Percentiles rank a stretch among this genome's conserved stretches.
Evolutionary conservation across 2,329 filamentous ascomycete genomes (phyloP).

Genomic region (Colletotrichum brevisporum): DNA sequence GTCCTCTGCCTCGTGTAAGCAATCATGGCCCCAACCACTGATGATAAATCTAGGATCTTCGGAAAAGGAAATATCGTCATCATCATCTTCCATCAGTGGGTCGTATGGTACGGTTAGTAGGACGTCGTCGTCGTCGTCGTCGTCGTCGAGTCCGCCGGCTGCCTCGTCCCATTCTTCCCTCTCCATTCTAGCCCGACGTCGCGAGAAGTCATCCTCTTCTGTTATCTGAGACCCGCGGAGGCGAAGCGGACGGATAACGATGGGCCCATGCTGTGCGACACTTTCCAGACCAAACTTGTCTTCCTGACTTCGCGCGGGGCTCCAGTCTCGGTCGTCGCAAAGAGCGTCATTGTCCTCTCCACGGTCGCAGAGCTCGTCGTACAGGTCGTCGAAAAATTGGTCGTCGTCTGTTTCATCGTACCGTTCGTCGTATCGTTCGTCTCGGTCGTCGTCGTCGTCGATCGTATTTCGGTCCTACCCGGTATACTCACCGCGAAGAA

Average conservation of each 20-base stretch:
- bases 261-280: slow-evolving; percentile 28
- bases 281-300: slow-evolving; percentile 23
- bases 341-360: slow-evolving; percentile 35
- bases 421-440: slow-evolving; percentile 43
- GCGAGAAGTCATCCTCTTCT: slow-evolving; percentile 21
- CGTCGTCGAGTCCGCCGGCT: slow-evolving; percentile 42
- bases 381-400: slow-evolving; percentile 39
- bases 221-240: slow-evolving; percentile 8
- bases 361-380: slow-evolving; percentile 18
- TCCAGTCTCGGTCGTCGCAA: slow-evolving; percentile 35
- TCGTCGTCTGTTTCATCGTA: slow-evolving; percentile 43
- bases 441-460: slow-evolving; percentile 37
- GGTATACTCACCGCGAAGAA: slow-evolving; percentile 64
- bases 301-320: slow-evolving; percentile 21
- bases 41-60: slow-evolving; percentile 76
- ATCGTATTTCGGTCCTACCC: slow-evolving; percentile 43
- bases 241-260: slow-evolving; percentile 30
- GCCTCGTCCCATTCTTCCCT: slow-evolving; percentile 42
- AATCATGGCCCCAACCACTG: slow-evolving; percentile 81
- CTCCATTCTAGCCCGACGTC: slow-evolving; percentile 35
- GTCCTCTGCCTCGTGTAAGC: slow-evolving; percentile 96
- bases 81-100: slow-evolving; percentile 63
- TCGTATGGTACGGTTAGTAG: slow-evolving; percentile 62
- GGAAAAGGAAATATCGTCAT: slow-evolving; percentile 73
- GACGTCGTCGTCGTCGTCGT: slow-evolving; percentile 45